Conservation (phyloP, 441 rosid genomes). For the Corymbia calophylla region DNA sequence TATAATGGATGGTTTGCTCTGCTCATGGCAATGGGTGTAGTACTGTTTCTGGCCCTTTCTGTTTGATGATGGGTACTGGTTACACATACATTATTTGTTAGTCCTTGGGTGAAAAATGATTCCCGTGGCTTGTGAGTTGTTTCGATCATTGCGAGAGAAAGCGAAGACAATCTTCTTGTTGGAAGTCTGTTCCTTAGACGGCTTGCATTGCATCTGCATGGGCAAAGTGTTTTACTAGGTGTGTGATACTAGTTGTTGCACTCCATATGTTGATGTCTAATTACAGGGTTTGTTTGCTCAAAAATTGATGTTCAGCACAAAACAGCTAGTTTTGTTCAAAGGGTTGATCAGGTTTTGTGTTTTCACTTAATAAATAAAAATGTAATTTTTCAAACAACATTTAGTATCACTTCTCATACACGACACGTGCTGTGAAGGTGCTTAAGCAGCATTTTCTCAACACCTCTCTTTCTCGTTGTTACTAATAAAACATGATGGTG, state of each 20-base stretch:
- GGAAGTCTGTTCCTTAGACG: not conserved
- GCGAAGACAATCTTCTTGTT: not conserved
- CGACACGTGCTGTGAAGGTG: not conserved
- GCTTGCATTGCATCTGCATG: not conserved
- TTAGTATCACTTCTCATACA: not conserved
- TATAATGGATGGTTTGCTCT: not conserved
- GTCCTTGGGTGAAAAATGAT: not conserved
- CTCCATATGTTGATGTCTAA: not conserved
- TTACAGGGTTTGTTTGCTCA: not conserved
- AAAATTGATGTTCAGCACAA: not conserved
- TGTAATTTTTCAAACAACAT: not conserved
- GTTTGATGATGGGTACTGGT: not conserved
- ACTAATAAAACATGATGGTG: not conserved
- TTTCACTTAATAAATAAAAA: not conserved
- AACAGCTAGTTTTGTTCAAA: not conserved
- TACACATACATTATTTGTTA: not conserved
- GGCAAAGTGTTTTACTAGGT: not conserved
- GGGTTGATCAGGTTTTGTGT: not conserved
- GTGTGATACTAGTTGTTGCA: not conserved
- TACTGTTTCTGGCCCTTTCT: not conserved
- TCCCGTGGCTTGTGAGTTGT: not conserved
- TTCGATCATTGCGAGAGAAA: not conserved
- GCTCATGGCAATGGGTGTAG: not conserved
- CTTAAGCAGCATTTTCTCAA: not conserved
- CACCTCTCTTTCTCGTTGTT: not conserved